Evolutionary conservation across 2,329 filamentous ascomycete genomes (phyloP).

Genomic region (Aplosporella prunicola): DNA sequence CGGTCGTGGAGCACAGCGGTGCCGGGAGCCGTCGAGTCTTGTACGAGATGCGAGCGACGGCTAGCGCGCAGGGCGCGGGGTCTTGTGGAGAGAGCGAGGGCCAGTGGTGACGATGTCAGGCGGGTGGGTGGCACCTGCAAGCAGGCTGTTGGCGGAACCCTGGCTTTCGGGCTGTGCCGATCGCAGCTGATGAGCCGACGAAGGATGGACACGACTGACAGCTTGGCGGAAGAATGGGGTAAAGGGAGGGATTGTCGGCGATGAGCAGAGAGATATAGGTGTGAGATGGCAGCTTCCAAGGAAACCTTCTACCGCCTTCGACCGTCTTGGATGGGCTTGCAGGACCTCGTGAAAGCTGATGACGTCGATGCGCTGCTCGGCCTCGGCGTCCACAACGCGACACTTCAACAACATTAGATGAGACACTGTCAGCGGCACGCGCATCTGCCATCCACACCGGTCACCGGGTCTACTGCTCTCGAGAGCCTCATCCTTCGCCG

Average conservation of each 20-base stretch:
- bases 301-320: slow-evolving; percentile 10
- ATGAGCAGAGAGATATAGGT: slow-evolving; percentile 2
- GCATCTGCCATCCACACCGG: no score
- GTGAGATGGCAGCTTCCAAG: slow-evolving; percentile 10
- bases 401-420: no score
- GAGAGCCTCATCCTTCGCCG: no score
- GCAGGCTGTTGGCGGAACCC: slow-evolving; percentile 1
- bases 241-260: background rate
- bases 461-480: no score
- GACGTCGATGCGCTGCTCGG: no score
- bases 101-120: slow-evolving; percentile 1
- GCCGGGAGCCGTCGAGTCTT: no score
- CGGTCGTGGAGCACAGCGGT: background rate
- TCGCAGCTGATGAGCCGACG: slow-evolving; percentile 8
- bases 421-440: no score
- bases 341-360: no score
- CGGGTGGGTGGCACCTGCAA: background rate
- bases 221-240: slow-evolving; percentile 1
- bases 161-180: slow-evolving; percentile 4
- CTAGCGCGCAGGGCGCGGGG: slow-evolving; percentile 1
- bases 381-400: no score
- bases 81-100: slow-evolving; percentile 2
- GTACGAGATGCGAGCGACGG: slow-evolving; percentile 1
- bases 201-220: slow-evolving; percentile 3
- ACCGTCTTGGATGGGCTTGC: no score